Base-by-base conservation (phyloP, 2,329 filamentous ascomycete genomes). In the Exserohilum turcica region DNA sequence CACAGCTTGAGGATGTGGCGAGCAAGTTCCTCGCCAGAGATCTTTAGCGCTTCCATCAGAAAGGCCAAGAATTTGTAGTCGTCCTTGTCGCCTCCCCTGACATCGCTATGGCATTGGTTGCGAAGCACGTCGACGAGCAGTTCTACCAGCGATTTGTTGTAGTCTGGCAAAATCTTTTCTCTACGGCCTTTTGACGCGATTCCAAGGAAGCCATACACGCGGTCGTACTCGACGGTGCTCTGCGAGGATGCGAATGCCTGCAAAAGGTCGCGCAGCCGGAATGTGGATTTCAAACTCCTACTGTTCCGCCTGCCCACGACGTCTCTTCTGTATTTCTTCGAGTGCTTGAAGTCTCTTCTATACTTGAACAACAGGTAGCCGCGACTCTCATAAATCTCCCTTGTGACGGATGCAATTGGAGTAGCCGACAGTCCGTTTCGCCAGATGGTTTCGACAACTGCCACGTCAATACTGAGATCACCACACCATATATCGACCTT, bases 71-170 rank as follows among this genome's bases (percentile, higher is more conserved):
- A 59, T n/a, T 52, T 33, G 29, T 48, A 48, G 9, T 59, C 43
- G 16, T 61, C 44, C 13, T 53, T 43, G 4, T 57, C 43, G 15
- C 37, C 48, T 35, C 42, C 46, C 18, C 19, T 35, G 3, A 45
- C 36, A 13, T 28, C 51, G 13, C 44, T 38, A 6, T 48, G 27
- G 3, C 48, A 59, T 31, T 61, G 56, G 19, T 61, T 59, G 4
- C 44, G 50, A 38, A 61, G 52, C 3, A 61, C 58, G 15, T 56
- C 58, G 3, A 59, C 56, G 10, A 61, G 53, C 1, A 61, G 48
- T n/a, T 59, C 58, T 1, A 51, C 52, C 0, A 44, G 46, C n/a
- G 44, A 7, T 19, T 54, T 59, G 18, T 43, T 49, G 24, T 61
- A 61, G 21, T 61, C 56, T 3, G 58, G 58, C 7, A 40, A 37